These are phyloP conservation scores for Sclerotiophoma versabilis DNA, from an alignment of 2,329 filamentous ascomycete genomes.

Conservation along the genomic window DNA sequence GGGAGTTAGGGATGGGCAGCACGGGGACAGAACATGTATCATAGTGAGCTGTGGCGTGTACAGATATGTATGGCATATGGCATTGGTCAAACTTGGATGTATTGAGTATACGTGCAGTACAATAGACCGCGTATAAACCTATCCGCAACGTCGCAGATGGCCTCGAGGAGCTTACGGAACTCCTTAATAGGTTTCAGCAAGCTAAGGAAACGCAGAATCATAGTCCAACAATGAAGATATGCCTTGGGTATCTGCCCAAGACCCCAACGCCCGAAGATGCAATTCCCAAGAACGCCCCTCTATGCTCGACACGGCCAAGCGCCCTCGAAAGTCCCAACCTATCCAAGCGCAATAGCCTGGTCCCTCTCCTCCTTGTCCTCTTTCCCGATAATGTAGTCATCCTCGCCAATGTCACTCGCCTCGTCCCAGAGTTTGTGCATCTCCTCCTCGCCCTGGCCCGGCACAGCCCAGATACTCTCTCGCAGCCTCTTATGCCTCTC, in stretches of 20 bases:
- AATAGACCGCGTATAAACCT: conserved; percentile 25
- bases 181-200: not conserved
- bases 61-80: conserved; percentile 45
- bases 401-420: conserved; percentile 83
- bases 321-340: not conserved
- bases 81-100: conserved; percentile 33
- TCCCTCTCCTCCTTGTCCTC: conserved; percentile 73
- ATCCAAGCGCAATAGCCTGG: conserved; percentile 54
- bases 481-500: conserved; percentile 91
- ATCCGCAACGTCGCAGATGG: not conserved
- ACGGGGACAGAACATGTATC: conserved; percentile 34
- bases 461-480: conserved; percentile 92
- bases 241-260: conserved; percentile 41
- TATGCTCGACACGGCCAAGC: not conserved
- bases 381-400: conserved; percentile 77
- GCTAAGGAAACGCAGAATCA: not conserved
- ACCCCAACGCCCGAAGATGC: conserved; percentile 5
- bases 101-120: conserved; percentile 35
- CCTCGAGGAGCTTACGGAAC: not conserved
- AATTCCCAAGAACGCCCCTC: not conserved
- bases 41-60: conserved; percentile 47
- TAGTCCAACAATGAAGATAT: not conserved
- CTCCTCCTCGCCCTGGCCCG: conserved; percentile 67
- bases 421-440: conserved; percentile 86
- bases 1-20: not conserved